These are phyloP conservation scores for Penicillium sp. DNA, from an alignment of 2,329 filamentous ascomycete genomes.

Conservation along the genomic window DNA sequence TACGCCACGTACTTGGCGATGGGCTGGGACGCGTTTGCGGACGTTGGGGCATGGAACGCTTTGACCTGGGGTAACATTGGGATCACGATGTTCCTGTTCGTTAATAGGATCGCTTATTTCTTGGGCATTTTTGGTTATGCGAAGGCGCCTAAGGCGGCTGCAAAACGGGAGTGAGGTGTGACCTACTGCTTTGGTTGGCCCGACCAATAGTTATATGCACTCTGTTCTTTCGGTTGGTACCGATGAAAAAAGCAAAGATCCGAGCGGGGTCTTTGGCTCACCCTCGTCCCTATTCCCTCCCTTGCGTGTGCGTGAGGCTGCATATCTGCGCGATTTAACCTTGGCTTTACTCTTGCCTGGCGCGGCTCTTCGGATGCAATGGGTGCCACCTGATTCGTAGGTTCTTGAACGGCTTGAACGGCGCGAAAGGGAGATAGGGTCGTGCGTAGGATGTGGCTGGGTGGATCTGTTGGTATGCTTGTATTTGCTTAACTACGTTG, in stretches of 20 bases:
- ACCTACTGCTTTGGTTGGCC: conserved; percentile 5
- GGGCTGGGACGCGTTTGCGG: conserved; percentile 47
- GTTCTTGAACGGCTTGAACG: neutral
- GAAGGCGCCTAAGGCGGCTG: conserved; percentile 16
- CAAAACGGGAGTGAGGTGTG: conserved; percentile 34
- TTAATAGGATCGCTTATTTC: conserved; percentile 51
- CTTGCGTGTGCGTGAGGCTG: neutral
- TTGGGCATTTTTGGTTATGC: conserved; percentile 50
- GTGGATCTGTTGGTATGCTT: neutral
- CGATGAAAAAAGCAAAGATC: neutral
- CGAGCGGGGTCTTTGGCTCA: neutral
- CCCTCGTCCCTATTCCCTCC: neutral
- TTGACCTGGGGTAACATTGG: conserved; percentile 67
- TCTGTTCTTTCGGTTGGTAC: neutral
- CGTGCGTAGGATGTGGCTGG: neutral
- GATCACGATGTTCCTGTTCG: conserved; percentile 52
- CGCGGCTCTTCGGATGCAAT: conserved; percentile 9
- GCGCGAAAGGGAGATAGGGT: neutral
- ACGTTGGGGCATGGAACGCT: conserved; percentile 55
- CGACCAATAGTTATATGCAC: neutral
- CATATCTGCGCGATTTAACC: neutral
- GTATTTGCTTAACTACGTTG: neutral
- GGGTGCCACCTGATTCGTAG: conserved; percentile 9
- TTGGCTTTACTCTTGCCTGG: neutral
- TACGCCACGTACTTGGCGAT: conserved; percentile 53